phyloP scores from a whole-genome alignment of 2,329 filamentous ascomycete genomes.

The Clonostachys rosea region DNA sequence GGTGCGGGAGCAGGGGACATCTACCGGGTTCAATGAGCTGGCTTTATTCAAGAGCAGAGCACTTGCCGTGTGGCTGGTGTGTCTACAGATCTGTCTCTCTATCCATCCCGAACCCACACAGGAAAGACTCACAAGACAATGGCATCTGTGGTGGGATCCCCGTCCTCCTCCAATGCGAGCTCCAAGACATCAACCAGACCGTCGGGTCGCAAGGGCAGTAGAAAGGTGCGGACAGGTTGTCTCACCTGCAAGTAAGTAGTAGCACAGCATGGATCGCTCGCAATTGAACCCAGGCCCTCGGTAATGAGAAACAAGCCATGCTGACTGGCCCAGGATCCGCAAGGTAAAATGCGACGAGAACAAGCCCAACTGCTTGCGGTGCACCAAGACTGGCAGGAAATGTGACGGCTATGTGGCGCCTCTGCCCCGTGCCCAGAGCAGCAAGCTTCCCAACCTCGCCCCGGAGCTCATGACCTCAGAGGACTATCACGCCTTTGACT shows the following conservation, averaged over 20 bases:
- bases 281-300: not conserved
- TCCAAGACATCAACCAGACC: constrained; percentile 1
- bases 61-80: too few relatives aligned
- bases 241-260: constrained; percentile 49
- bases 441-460: constrained; percentile 6
- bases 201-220: constrained; percentile 32
- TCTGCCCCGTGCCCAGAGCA: not conserved
- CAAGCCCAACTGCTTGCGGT: constrained; percentile 47
- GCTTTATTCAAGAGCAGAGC: too few relatives aligned
- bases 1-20: too few relatives aligned
- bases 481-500: constrained; percentile 21
- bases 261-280: not conserved
- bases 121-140: too few relatives aligned
- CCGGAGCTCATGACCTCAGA: constrained; percentile 6
- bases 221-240: constrained; percentile 44
- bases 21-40: too few relatives aligned
- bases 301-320: not conserved
- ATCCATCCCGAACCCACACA: too few relatives aligned
- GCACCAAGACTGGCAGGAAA: constrained; percentile 47
- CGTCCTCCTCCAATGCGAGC: too few relatives aligned
- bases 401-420: constrained; percentile 48
- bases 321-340: constrained; percentile 32
- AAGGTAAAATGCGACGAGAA: constrained; percentile 54
- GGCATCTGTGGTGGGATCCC: too few relatives aligned
- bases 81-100: too few relatives aligned